Evolutionary conservation across 2,329 filamentous ascomycete genomes (phyloP), one percentile per base, ranked within the genome.

Genomic region (Fusarium sp.): DNA sequence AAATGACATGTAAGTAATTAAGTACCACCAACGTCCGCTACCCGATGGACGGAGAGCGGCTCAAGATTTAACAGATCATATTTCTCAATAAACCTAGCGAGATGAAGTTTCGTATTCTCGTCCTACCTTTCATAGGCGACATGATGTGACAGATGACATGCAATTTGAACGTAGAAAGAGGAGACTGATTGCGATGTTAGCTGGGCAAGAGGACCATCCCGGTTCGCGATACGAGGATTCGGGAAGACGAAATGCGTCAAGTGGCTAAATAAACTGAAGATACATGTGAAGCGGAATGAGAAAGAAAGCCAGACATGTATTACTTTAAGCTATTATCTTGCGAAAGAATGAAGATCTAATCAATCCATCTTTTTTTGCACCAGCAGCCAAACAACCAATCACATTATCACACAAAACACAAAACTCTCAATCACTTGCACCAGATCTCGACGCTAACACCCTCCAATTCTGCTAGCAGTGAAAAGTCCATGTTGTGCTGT

Each of bases 221-320:
- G n/a, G n/a, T n/a, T n/a, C n/a, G n/a, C n/a, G n/a, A n/a, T n/a
- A n/a, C n/a, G n/a, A n/a, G n/a, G n/a, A n/a, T n/a, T n/a, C n/a
- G n/a, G 11, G 10, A 11, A 46, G 5, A 27, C 14, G 44, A 3
- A 21, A 16, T 21, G 3, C 19, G 6, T 46, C 3, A n/a, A 31
- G 7, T 2, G 3, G n/a, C 2, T 10, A 48, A 18, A 0, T 29
- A 4, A 3, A n/a, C 10, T 3, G 10, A 31, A 8, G 11, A 10
- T 14, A 0, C 0, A 14, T 7, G 3, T 11, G 12, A 25, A 35
- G n/a, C 3, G 4, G 4, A 51, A 2, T 35, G 16, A 19, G 3
- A 12, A 23, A 1, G 5, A 27, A 10, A 3, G 18, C 18, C 10
- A 41, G 10, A 21, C 14, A 3, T 23, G 25, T 41, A 19, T 31